Evolutionary conservation across 371 early-diverging fungal species (phyloP).

Genomic region (Mortierella sp.): DNA sequence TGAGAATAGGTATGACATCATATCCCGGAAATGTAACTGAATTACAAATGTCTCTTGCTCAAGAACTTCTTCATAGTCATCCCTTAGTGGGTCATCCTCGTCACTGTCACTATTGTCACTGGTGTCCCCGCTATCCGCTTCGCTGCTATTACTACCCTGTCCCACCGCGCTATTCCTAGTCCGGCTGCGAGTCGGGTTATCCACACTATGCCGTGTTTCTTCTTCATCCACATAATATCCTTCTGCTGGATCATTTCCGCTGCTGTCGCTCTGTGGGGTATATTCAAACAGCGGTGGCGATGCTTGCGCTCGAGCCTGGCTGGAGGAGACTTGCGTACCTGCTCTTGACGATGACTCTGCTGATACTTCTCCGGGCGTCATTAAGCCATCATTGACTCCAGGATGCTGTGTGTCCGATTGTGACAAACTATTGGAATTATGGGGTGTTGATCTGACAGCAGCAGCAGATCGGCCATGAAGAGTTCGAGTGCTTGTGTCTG

Average conservation of each 20-base stretch:
- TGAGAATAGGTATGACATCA: slow-evolving; percentile 33
- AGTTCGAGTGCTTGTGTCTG: neutral
- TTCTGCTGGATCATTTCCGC: slow-evolving; percentile 20
- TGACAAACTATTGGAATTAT: no score
- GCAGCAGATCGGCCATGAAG: neutral
- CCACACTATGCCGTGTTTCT: slow-evolving; percentile 44
- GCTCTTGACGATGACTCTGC: neutral
- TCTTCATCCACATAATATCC: slow-evolving; percentile 57
- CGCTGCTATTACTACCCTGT: neutral
- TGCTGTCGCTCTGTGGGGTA: slow-evolving; percentile 9
- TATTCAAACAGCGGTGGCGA: slow-evolving; percentile 19
- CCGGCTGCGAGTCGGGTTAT: neutral
- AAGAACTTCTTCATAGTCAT: slow-evolving; percentile 38
- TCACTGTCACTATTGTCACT: slow-evolving; percentile 1
- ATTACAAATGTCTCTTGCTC: slow-evolving; percentile 51
- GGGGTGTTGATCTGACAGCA: no score
- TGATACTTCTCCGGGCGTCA: no score
- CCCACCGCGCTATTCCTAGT: neutral
- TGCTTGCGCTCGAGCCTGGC: neutral
- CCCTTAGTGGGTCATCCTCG: slow-evolving; percentile 27
- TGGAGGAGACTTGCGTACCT: neutral
- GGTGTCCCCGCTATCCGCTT: neutral
- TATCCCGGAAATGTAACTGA: slow-evolving; percentile 34
- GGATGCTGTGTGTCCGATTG: no score
- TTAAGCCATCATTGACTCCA: no score